These are phyloP conservation scores for Leccinum fallax DNA, from an alignment of 1,284 basidiomycete genomes.

Conservation along the genomic window DNA sequence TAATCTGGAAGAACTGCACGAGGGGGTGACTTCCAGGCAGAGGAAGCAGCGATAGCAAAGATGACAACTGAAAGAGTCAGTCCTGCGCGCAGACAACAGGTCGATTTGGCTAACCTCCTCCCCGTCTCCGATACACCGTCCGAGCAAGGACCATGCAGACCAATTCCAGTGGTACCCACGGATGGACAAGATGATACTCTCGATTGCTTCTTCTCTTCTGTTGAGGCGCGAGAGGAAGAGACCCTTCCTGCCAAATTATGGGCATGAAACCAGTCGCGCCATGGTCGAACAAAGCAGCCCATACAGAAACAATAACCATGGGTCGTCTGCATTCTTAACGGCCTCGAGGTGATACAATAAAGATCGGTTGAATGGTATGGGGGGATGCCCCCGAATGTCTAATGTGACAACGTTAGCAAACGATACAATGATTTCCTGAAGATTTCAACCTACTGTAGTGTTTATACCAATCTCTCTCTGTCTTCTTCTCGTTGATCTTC, in stretches of 20 bases:
- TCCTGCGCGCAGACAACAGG: neutral
- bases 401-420: conserved; percentile 2
- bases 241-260: conserved; percentile 58
- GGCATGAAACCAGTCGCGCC: conserved; percentile 9
- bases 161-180: conserved; percentile 92
- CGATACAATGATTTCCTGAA: neutral
- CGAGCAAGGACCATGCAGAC: conserved; percentile 88
- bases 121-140: conserved; percentile 81
- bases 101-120: conserved; percentile 68
- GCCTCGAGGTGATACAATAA: conserved; percentile 63
- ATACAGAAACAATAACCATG: conserved; percentile 86
- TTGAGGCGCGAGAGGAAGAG: conserved; percentile 79
- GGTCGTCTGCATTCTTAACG: conserved; percentile 65
- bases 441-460: conserved; percentile 57
- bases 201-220: conserved; percentile 84
- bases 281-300: conserved; percentile 6
- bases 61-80: conserved; percentile 54
- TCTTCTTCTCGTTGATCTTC: conserved; percentile 68
- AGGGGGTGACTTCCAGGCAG: conserved; percentile 70
- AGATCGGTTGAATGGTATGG: conserved; percentile 66
- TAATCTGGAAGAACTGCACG: conserved; percentile 87
- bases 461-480: conserved; percentile 72
- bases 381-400: conserved; percentile 77
- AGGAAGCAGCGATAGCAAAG: conserved; percentile 65
- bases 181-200: conserved; percentile 79